Base-by-base conservation (phyloP, 1,284 basidiomycete species). In the Kalmanozyma brasiliensis region DNA sequence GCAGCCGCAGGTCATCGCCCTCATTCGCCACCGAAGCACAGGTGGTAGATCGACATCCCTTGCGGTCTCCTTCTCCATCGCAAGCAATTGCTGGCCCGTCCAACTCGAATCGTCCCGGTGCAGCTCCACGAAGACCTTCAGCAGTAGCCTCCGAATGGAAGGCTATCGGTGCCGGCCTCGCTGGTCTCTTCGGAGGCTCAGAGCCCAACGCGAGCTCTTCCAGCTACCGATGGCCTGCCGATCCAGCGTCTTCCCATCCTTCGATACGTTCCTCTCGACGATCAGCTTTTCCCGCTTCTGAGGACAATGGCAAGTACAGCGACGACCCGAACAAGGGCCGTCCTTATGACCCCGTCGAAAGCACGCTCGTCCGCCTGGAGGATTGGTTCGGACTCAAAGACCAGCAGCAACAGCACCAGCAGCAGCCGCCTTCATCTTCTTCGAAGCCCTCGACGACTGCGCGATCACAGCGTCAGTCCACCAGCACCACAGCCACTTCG, bases 311-410 rank as follows among this genome's bases (percentile, higher is more conserved):
- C 11, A 44, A 52, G 16, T 23, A 52, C 20, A 43, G 63, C 22
- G 48, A 56, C 20, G 49, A 67, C 14, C 44, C 45, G 4, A 23
- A 40, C 3, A 68, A 68, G 22, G 44, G 61, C 23, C 65, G 58
- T 9, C 44, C 52, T 0, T 11, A 26, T 32, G 43, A 49, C 11
- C 20, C 67, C 1, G 58, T 76, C n/a, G 74, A 78, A 36, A 49
- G 36, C 17, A 58, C 77, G 2, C 52, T 78, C 2, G 74, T 76
- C 26, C 59, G 64, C 4, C 48, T 79, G 9, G 76, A 79, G 32
- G 56, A 64, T 40, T 78, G 76, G 76, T 76, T 79, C 22, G 77
- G 77, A 4, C 53, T 79, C n/a, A 57, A 40, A 24, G 33, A 47
- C 20, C 37, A 45, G 22, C 53, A 49, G 14, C 53, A 57, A 8